Evolutionary conservation across 495 filamentous ascomycete species (phyloP).

Genomic region (Friedmanniomyces simplex): DNA sequence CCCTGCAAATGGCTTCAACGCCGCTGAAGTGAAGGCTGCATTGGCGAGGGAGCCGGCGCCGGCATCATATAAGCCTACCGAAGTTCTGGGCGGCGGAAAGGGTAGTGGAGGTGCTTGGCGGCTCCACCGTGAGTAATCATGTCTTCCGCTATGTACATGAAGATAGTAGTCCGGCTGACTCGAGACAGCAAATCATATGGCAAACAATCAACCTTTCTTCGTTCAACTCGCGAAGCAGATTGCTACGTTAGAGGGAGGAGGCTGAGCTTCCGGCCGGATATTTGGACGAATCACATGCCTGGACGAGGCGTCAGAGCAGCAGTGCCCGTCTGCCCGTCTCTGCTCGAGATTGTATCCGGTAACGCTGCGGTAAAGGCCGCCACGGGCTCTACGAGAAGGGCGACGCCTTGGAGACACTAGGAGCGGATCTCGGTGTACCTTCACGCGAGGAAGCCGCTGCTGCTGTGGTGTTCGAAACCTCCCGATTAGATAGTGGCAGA

Average conservation of each 20-base stretch:
- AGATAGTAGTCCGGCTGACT: conserved; percentile 1
- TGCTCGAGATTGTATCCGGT: not conserved
- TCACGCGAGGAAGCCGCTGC: no score
- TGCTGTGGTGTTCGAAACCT: no score
- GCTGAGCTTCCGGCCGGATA: not conserved
- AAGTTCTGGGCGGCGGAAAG: not conserved
- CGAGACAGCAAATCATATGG: conserved; percentile 14
- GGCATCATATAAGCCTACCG: conserved; percentile 8
- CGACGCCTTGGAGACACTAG: no score
- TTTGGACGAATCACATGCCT: not conserved
- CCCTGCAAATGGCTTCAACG: conserved; percentile 15
- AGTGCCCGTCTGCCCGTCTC: not conserved
- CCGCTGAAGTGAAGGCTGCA: conserved; percentile 10
- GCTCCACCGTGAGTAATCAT: conserved; percentile 2
- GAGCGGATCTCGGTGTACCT: no score
- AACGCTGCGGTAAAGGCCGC: no score
- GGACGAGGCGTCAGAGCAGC: not conserved
- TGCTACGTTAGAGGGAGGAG: conserved; percentile 15
- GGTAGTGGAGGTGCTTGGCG: conserved; percentile 7
- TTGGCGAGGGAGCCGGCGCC: conserved; percentile 3
- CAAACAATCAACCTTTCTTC: conserved; percentile 18
- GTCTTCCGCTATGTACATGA: no score
- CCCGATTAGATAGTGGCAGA: no score
- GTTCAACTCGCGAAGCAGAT: conserved; percentile 19
- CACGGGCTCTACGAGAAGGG: no score